These are phyloP conservation scores for Moesziomyces aphidis DNA, from an alignment of 1,284 basidiomycete genomes.

Conservation along the genomic window DNA sequence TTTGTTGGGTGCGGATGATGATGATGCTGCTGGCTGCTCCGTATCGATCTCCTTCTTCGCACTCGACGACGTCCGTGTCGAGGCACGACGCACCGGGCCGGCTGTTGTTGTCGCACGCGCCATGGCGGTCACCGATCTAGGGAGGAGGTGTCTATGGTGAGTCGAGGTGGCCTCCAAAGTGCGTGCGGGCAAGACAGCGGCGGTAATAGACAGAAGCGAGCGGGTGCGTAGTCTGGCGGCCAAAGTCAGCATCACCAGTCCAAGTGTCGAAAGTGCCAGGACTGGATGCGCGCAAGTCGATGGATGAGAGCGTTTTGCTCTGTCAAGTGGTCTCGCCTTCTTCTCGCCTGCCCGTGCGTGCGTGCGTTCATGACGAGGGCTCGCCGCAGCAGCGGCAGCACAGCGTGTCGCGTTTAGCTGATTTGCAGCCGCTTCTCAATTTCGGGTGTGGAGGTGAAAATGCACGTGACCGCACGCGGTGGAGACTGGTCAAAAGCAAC, in stretches of 20 bases:
- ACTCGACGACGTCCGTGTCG: constrained; percentile 9
- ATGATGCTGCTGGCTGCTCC: not conserved
- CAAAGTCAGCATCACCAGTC: constrained; percentile 3
- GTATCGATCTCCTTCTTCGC: not conserved
- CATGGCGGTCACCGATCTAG: constrained; percentile 4
- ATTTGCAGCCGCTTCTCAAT: constrained; percentile 4
- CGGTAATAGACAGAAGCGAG: not conserved
- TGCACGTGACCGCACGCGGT: constrained; percentile 41
- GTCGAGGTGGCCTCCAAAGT: not conserved
- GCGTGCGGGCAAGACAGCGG: not conserved
- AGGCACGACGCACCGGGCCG: constrained; percentile 9
- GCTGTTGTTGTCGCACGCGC: constrained; percentile 9
- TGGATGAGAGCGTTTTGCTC: not conserved
- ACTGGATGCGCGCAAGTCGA: not conserved
- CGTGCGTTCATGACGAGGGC: too few relatives aligned
- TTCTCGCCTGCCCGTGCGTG: too few relatives aligned
- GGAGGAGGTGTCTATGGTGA: not conserved
- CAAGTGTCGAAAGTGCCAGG: not conserved
- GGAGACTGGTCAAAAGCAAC: constrained; percentile 6
- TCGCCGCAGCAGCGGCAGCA: not conserved
- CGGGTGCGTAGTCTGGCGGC: not conserved
- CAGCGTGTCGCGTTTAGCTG: constrained; percentile 38
- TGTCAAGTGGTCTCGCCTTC: too few relatives aligned
- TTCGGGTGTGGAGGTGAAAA: constrained; percentile 15
- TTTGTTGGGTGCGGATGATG: constrained; percentile 9